phyloP scores from a whole-genome alignment of 331 rosid species.

The Telfairia occidentalis region DNA sequence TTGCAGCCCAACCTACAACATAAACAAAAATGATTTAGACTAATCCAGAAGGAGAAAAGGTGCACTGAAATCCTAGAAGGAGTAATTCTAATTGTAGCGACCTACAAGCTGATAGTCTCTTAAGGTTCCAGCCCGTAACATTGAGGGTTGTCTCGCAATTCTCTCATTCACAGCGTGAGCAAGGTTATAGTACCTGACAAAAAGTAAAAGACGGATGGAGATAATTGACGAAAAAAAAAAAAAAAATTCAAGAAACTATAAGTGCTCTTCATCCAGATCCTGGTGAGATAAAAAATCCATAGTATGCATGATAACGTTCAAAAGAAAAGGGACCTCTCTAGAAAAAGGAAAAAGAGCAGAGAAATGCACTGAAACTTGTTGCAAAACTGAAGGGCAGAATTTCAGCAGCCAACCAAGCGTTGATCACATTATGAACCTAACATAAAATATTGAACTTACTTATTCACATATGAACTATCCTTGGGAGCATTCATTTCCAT shows the following conservation, averaged over 20 bases:
- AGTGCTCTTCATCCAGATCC: neutral
- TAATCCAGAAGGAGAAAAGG: neutral
- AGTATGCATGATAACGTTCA: neutral
- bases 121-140: conserved; percentile 87
- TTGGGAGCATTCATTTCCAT: conserved; percentile 94
- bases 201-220: conserved; percentile 17
- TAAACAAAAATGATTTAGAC: conserved; percentile 1
- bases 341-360: neutral
- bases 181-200: conserved; percentile 77
- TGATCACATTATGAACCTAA: conserved; percentile 11
- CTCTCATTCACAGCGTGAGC: conserved; percentile 98
- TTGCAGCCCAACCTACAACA: conserved; percentile 85
- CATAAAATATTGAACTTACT: conserved; percentile 37
- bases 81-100: conserved; percentile 24
- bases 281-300: neutral
- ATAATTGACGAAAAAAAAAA: neutral
- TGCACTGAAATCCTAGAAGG: neutral
- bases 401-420: conserved; percentile 9
- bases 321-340: neutral
- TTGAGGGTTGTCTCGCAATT: conserved; percentile 76
- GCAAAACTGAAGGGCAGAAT: neutral
- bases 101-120: conserved; percentile 99
- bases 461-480: conserved; percentile 80
- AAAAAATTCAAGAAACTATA: neutral
- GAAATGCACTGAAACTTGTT: neutral